phyloP scores from a whole-genome alignment of 208 protist genomes.

The Endotrypanum monterogeii region DNA sequence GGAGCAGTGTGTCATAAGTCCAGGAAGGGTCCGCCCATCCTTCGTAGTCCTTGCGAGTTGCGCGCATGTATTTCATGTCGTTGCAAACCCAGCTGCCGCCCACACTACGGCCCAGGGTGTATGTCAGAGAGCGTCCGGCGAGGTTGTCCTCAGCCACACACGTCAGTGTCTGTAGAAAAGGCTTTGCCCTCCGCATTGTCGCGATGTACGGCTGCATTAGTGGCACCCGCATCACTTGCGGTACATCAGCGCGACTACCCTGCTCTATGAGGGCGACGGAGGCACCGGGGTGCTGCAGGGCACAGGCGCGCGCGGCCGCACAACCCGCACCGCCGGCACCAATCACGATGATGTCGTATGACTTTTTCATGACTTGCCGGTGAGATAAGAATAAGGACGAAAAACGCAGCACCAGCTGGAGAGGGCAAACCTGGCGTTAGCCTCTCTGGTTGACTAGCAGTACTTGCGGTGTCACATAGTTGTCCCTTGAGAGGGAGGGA shows the following conservation, averaged over 20 bases:
- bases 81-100: constrained; percentile 61
- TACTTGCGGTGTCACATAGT: background rate
- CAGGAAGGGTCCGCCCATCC: constrained; percentile 48
- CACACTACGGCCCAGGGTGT: constrained; percentile 49
- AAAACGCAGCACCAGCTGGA: background rate
- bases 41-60: constrained; percentile 40
- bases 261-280: constrained; percentile 69
- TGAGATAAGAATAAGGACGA: background rate
- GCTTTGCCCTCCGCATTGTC: constrained; percentile 22
- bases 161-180: constrained; percentile 32
- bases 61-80: constrained; percentile 74
- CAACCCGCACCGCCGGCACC: constrained; percentile 75
- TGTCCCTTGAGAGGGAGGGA: background rate
- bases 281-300: constrained; percentile 44
- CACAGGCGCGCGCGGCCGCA: constrained; percentile 57
- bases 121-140: constrained; percentile 42
- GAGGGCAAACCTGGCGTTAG: background rate
- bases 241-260: constrained; percentile 29
- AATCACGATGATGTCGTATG: constrained; percentile 75
- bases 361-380: constrained; percentile 14
- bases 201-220: constrained; percentile 58
- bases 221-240: constrained; percentile 48
- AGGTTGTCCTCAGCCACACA: constrained; percentile 38
- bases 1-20: constrained; percentile 58
- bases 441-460: background rate